Base-by-base conservation (phyloP, 2,329 filamentous ascomycete species). In the Fusarium sp. region DNA sequence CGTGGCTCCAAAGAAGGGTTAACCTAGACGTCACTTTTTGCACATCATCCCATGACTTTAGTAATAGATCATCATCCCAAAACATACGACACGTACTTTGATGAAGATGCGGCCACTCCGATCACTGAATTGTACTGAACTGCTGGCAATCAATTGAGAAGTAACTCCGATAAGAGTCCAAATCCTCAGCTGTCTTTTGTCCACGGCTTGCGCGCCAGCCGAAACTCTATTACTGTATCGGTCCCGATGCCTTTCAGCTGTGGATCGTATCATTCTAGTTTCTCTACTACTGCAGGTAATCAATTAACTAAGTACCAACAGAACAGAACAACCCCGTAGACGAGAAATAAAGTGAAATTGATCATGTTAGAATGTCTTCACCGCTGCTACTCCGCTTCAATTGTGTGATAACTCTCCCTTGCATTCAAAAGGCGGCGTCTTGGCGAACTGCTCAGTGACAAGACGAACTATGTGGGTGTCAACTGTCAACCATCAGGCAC, bases 351-450 rank as follows among this genome's bases (percentile, higher is more conserved):
- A 16, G 14, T 51, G 13, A 41, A 29, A 58, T 57, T 24, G 40
- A 25, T 37, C 34, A 37, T 37, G 34, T 37, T 37, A 55, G 37
- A 49, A 61, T 54, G 54, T 67, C 64, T 70, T 70, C 63, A 70
- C 67, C 67, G 67, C 61, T 58, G 49, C 49, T 40, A 54, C 58
- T 52, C 64, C 58, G 24, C 52, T 52, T 27, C 34, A 64, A n/a
- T 20, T 20, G 49, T 68, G 44, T 68, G 37, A 59, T 47, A 48
- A 41, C 54, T 70, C 65, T 68, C 68, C 68, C 68, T 71, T 71
- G 68, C 68, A n/a, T 70, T 69, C 51, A 45, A 63, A 52, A 57
- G 56, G 52, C 57, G 63, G 58, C 67, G 63, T 47, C 63, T 69
- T 45, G 67, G 63, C 53, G 58, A 30, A 54, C 37, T 22, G 18